Percentiles rank a stretch among this genome's conserved stretches.
These are phyloP conservation scores for Alternaria arborescens DNA, from an alignment of 2,329 filamentous ascomycete genomes.

Conservation along the genomic window DNA sequence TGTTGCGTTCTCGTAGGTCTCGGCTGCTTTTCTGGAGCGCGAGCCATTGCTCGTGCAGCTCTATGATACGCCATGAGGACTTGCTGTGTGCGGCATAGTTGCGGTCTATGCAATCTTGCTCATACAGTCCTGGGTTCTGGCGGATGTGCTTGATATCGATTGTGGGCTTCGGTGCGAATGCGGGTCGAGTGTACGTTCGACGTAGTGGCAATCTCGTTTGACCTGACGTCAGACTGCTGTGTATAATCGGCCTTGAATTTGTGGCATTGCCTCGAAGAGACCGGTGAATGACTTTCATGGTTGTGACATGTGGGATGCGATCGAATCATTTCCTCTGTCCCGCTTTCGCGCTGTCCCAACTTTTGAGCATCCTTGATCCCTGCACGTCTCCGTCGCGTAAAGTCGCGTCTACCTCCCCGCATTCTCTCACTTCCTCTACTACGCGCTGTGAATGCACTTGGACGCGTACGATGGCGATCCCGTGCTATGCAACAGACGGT, in stretches of 20 bases:
- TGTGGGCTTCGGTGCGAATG: slow-evolving; percentile 78
- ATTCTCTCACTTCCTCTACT: not conserved
- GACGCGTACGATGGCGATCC: not conserved
- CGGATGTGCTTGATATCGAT: slow-evolving; percentile 92
- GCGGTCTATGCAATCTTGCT: slow-evolving; percentile 81
- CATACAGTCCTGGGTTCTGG: slow-evolving; percentile 80
- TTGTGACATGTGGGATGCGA: not conserved
- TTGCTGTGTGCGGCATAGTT: slow-evolving; percentile 73
- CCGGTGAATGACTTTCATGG: slow-evolving; percentile 22
- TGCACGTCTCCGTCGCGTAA: slow-evolving; percentile 14
- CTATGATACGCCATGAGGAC: slow-evolving; percentile 63
- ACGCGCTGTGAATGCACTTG: too few relatives aligned
- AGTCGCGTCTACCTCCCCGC: slow-evolving; percentile 9
- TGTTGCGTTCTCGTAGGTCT: slow-evolving; percentile 70
- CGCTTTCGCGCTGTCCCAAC: slow-evolving; percentile 14
- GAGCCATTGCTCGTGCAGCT: slow-evolving; percentile 58
- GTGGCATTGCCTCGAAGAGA: slow-evolving; percentile 27
- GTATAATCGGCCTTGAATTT: slow-evolving; percentile 17
- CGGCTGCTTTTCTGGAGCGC: slow-evolving; percentile 67
- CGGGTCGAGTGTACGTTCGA: slow-evolving; percentile 63
- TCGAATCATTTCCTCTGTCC: slow-evolving; percentile 7
- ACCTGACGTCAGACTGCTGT: not conserved
- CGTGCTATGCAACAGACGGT: not conserved
- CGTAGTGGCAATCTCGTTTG: slow-evolving; percentile 47
- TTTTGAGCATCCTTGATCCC: slow-evolving; percentile 22